phyloP scores from a whole-genome alignment of 768 basidiomycete species.

The Panus rudis region DNA sequence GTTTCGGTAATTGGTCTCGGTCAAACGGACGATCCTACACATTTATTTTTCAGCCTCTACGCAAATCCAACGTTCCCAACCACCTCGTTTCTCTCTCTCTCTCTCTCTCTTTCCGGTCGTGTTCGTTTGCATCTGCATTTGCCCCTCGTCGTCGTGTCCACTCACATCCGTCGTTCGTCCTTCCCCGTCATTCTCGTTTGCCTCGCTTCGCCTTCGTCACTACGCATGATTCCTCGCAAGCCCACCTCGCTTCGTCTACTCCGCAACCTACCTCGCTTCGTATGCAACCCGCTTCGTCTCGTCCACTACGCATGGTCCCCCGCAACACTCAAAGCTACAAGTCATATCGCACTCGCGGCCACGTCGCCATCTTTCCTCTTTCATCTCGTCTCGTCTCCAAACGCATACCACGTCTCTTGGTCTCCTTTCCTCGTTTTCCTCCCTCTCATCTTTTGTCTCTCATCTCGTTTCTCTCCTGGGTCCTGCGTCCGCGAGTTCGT shows the following conservation, averaged over 20 bases:
- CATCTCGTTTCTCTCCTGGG: too few relatives aligned
- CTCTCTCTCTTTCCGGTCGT: too few relatives aligned
- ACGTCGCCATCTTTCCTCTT: constrained; percentile 1
- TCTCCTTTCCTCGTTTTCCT: constrained; percentile 2
- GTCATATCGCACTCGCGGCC: neutral
- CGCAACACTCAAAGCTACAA: neutral
- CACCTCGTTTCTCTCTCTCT: too few relatives aligned
- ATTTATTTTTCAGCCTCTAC: too few relatives aligned
- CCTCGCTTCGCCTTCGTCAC: neutral
- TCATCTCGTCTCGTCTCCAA: constrained; percentile 4
- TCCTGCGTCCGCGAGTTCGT: too few relatives aligned
- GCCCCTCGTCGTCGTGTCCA: too few relatives aligned
- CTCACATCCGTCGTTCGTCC: too few relatives aligned
- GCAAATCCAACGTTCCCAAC: too few relatives aligned
- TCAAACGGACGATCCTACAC: too few relatives aligned
- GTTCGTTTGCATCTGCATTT: too few relatives aligned
- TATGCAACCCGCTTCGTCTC: neutral
- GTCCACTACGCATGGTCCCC: neutral
- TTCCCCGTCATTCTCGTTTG: constrained; percentile 2
- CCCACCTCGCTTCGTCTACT: constrained; percentile 62
- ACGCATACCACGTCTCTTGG: constrained; percentile 7
- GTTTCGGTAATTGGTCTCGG: too few relatives aligned
- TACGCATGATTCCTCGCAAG: constrained; percentile 71
- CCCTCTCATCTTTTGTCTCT: constrained; percentile 1
- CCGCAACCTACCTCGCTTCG: neutral